phyloP scores from a whole-genome alignment of 768 basidiomycete genomes.

The Leccinum variicolor region DNA sequence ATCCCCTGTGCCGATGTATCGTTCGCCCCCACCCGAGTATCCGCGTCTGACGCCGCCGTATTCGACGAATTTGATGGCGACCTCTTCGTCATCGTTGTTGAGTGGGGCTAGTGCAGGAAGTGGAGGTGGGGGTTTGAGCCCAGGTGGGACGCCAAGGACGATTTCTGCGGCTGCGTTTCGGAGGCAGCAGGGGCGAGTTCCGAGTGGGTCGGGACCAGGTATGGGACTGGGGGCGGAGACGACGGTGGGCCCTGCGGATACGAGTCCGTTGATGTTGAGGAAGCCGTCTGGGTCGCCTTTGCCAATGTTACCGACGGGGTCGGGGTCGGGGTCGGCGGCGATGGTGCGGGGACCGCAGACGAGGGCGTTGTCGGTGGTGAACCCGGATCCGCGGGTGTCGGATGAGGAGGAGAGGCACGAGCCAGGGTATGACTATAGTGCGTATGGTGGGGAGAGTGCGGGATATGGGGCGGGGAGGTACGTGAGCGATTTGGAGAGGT shows the following conservation, averaged over 20 bases:
- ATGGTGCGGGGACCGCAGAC: slow-evolving; percentile 1
- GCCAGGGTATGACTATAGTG: slow-evolving; percentile 45
- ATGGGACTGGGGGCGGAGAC: not conserved
- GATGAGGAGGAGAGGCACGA: slow-evolving; percentile 34
- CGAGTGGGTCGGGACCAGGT: slow-evolving; percentile 17
- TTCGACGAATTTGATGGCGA: slow-evolving; percentile 26
- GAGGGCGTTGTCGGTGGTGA: slow-evolving; percentile 24
- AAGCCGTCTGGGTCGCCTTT: slow-evolving; percentile 39
- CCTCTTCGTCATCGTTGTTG: slow-evolving; percentile 35
- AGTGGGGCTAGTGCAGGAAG: slow-evolving; percentile 7
- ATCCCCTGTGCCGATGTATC: slow-evolving; percentile 4
- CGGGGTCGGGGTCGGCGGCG: slow-evolving; percentile 12
- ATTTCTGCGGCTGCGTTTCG: slow-evolving; percentile 78
- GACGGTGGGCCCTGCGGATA: slow-evolving; percentile 34
- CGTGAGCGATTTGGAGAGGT: slow-evolving; percentile 43
- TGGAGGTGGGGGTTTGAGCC: slow-evolving; percentile 11
- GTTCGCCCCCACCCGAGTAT: slow-evolving; percentile 45
- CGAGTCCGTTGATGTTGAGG: slow-evolving; percentile 45
- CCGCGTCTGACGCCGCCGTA: slow-evolving; percentile 36
- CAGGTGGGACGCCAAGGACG: slow-evolving; percentile 44
- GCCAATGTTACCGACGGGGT: slow-evolving; percentile 20
- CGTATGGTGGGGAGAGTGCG: slow-evolving; percentile 38
- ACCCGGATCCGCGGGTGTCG: slow-evolving; percentile 23
- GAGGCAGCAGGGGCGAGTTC: slow-evolving; percentile 41
- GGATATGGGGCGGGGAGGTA: slow-evolving; percentile 45